phyloP scores from a whole-genome alignment of 306 rosid species.

The Lathyrus tuberosus region DNA sequence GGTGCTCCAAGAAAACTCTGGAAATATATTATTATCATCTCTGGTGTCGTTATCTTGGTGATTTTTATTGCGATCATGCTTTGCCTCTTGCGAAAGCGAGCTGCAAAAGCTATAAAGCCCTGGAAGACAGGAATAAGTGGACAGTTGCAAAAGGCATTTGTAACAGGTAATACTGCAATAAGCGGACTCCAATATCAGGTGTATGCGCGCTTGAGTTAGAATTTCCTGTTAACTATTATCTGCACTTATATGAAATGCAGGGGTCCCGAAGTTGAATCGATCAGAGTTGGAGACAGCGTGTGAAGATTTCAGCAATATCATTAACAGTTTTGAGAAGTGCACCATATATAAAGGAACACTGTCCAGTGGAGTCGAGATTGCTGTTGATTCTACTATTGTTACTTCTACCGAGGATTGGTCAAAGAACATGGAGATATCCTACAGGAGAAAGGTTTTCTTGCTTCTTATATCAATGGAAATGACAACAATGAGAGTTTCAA shows the following conservation, averaged over 20 bases:
- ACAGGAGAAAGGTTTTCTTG: slow-evolving; percentile 67
- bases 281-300: slow-evolving; percentile 89
- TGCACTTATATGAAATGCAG: slow-evolving; percentile 50
- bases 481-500: neutral
- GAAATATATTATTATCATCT: slow-evolving; percentile 52
- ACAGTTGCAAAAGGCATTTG: slow-evolving; percentile 94
- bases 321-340: slow-evolving; percentile 56
- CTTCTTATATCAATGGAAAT: slow-evolving; percentile 29
- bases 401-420: slow-evolving; percentile 73
- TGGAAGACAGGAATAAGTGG: slow-evolving; percentile 98
- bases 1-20: slow-evolving; percentile 46
- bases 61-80: slow-evolving; percentile 48
- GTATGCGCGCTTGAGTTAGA: slow-evolving; percentile 2
- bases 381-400: slow-evolving; percentile 72
- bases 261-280: slow-evolving; percentile 90
- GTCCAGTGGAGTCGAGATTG: slow-evolving; percentile 97
- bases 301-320: slow-evolving; percentile 97
- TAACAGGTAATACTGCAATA: slow-evolving; percentile 64
- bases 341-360: slow-evolving; percentile 89
- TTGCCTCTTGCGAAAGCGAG: slow-evolving; percentile 66
- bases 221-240: slow-evolving; percentile 29
- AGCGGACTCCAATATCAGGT: slow-evolving; percentile 3
- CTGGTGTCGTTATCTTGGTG: slow-evolving; percentile 49
- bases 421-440: slow-evolving; percentile 65
- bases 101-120: slow-evolving; percentile 72